These are phyloP conservation scores for Boletellus sp. DNA, from an alignment of 768 basidiomycete species.

Conservation along the genomic window DNA sequence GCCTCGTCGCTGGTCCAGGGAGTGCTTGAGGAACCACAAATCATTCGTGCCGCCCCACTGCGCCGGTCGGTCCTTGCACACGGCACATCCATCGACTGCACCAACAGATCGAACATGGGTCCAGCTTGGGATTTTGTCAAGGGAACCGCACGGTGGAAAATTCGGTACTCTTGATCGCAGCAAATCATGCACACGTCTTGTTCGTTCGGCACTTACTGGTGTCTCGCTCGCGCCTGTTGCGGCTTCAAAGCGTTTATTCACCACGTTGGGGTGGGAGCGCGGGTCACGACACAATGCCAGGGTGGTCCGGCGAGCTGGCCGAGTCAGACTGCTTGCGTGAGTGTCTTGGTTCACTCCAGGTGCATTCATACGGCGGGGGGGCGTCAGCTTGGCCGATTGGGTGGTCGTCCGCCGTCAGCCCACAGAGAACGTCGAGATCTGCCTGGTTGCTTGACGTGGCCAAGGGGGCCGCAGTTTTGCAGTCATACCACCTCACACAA, in stretches of 20 bases:
- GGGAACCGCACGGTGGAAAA: conserved; percentile 27
- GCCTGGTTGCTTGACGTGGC: conserved; percentile 7
- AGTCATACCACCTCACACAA: conserved; percentile 29
- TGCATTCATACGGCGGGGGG: conserved; percentile 23
- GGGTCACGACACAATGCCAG: conserved; percentile 4
- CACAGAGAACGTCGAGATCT: conserved; percentile 1
- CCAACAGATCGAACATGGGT: background rate
- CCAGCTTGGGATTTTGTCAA: conserved; percentile 11
- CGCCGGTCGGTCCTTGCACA: background rate
- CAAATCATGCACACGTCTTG: conserved; percentile 18
- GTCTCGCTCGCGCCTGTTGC: conserved; percentile 13
- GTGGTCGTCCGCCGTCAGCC: background rate
- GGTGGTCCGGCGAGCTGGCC: background rate
- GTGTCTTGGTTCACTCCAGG: conserved; percentile 31
- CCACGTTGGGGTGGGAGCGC: conserved; percentile 4
- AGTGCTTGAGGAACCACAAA: conserved; percentile 8
- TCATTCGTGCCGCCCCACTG: background rate
- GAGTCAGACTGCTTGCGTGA: conserved; percentile 22
- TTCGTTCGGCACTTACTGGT: conserved; percentile 24
- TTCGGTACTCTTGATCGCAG: conserved; percentile 18
- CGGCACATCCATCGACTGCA: conserved; percentile 4
- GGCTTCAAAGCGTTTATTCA: conserved; percentile 12
- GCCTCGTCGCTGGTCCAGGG: background rate
- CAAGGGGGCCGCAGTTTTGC: conserved; percentile 10
- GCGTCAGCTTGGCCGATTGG: conserved; percentile 10